Evolutionary conservation across 768 basidiomycete genomes (phyloP), one percentile per base, ranked within the genome.

Genomic region (Leucocoprinus birnbaumii): DNA sequence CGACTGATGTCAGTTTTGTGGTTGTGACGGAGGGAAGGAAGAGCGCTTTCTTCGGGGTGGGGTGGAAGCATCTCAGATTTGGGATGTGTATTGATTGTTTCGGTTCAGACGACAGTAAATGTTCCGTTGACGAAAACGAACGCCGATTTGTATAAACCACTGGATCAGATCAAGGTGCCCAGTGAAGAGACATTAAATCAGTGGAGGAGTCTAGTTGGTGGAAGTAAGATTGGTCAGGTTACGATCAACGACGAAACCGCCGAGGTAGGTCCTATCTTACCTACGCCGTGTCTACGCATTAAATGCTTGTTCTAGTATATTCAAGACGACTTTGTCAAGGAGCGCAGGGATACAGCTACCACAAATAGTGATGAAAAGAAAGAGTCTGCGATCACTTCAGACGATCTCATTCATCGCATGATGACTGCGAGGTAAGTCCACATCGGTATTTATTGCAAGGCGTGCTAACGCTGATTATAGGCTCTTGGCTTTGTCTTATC

Each of bases 31-130:
- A 85, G 55, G 88, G 90, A 26, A 74, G 73, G 56, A 84, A 82
- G 67, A 90, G 87, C 60, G 73, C 85, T 1, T 85, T 94, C 63
- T 87, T 91, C 66, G 76, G 83, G 77, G 89, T 87, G 54, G 22
- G 62, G 27, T 7, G 3, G 11, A 13, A 14, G 8, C 11, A 31
- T 11, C 11, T 46, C 8, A 26, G 16, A 22, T 31, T 21, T 48
- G 6, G 5, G 25, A 7, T 5, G 18, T 6, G 7, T 48, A n/a
- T 19, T 31, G 31, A 31, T 11, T 31, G n/a, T 9, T 18, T n/a
- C 58, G n/a, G 7, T 18, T n/a, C 58, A 91, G 87, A 88, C 88
- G 1, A 74, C 80, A 58, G 57, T 84, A 19, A 78, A 71, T 48
- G 55, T 89, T 1, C 80, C 84, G 1, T 66, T 91, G 25, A 67